Conservation (phyloP, 805 yeast species). For the Saccharomycopsis babjevae region DNA sequence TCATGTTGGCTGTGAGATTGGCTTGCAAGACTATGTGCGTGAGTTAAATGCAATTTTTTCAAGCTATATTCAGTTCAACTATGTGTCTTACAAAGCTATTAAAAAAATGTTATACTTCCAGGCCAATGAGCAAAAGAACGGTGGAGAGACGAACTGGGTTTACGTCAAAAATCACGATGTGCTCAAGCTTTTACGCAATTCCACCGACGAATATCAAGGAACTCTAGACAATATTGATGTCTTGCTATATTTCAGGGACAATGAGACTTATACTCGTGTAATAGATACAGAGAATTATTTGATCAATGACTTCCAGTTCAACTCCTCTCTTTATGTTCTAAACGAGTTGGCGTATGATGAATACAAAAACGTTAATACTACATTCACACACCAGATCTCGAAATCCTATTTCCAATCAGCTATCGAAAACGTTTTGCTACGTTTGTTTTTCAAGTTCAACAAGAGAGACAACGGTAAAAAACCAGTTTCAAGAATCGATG, state of each 20-base stretch:
- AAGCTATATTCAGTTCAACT: background rate
- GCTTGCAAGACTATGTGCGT: background rate
- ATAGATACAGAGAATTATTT: background rate
- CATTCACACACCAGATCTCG: background rate
- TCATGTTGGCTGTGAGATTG: background rate
- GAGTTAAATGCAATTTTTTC: background rate
- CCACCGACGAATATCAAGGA: background rate
- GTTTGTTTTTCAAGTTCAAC: background rate
- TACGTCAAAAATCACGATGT: background rate
- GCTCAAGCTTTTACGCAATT: background rate
- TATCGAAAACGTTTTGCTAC: background rate
- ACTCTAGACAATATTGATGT: background rate
- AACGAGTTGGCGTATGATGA: background rate
- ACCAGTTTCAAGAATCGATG: background rate
- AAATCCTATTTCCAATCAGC: background rate
- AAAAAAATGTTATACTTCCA: background rate
- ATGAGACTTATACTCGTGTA: background rate
- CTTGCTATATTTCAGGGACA: background rate
- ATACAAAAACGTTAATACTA: background rate
- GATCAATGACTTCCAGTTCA: background rate
- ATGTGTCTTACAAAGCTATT: background rate
- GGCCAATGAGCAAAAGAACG: background rate
- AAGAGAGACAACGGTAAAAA: background rate
- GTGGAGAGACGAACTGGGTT: background rate
- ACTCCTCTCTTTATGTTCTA: background rate